phyloP scores from a whole-genome alignment of 2,329 filamentous ascomycete genomes.

The Sordariomycetes sp. region DNA sequence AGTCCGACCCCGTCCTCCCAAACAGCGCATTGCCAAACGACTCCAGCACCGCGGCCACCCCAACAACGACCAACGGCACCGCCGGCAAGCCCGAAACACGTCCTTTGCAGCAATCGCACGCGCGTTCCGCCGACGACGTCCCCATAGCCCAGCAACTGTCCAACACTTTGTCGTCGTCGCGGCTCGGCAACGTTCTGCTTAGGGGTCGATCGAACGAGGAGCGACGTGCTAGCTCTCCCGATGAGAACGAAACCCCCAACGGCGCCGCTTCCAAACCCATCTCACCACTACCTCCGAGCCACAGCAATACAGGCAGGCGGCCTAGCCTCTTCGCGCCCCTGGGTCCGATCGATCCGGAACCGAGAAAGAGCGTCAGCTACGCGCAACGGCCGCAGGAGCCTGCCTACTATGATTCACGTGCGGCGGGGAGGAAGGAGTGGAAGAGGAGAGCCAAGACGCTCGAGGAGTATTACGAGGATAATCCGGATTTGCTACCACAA shows the following conservation, averaged over 20 bases:
- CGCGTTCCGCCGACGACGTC: constrained; percentile 3
- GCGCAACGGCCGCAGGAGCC: constrained; percentile 19
- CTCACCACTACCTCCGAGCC: neutral
- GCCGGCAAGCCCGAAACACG: neutral
- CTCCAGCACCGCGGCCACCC: neutral
- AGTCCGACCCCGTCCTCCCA: constrained; percentile 4
- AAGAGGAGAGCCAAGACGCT: constrained; percentile 23
- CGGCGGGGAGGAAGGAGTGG: constrained; percentile 23
- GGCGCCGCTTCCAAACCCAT: neutral
- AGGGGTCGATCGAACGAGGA: neutral
- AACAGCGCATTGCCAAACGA: neutral
- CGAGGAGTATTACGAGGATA: constrained; percentile 28
- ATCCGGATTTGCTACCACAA: constrained; percentile 26
- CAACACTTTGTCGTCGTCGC: neutral
- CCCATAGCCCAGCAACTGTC: neutral
- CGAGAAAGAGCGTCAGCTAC: constrained; percentile 24
- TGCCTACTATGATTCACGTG: constrained; percentile 30
- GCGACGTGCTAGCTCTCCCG: neutral
- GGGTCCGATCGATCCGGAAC: constrained; percentile 5
- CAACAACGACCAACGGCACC: neutral
- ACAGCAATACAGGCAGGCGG: constrained; percentile 4
- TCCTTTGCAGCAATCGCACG: constrained; percentile 1
- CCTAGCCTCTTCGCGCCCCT: constrained; percentile 6
- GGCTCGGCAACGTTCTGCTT: neutral
- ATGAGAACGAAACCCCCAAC: neutral